phyloP scores from a whole-genome alignment of 2,329 filamentous ascomycete genomes.

The Pseudogymnoascus sp. region DNA sequence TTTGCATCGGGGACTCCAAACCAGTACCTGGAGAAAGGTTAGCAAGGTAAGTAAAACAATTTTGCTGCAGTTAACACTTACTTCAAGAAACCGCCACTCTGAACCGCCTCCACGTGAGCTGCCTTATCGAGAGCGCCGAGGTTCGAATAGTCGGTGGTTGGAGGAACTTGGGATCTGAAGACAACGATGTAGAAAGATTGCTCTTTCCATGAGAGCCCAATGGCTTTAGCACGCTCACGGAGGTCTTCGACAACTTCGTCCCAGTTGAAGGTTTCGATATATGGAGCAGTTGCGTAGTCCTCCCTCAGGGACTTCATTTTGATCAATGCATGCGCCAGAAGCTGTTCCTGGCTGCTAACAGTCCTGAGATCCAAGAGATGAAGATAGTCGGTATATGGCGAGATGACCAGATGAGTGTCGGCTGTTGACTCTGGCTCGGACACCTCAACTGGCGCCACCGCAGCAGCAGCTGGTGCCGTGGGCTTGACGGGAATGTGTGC shows the following conservation, averaged over 20 bases:
- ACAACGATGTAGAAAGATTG: conserved; percentile 74
- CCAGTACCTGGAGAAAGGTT: conserved; percentile 58
- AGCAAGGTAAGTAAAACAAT: background rate
- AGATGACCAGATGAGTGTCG: conserved; percentile 49
- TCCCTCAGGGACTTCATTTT: conserved; percentile 51
- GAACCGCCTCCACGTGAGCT: conserved; percentile 71
- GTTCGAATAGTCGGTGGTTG: conserved; percentile 56
- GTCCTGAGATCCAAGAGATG: conserved; percentile 67
- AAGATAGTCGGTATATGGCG: conserved; percentile 62
- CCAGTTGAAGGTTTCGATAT: conserved; percentile 74
- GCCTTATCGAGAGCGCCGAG: conserved; percentile 68
- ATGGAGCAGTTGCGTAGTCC: conserved; percentile 71
- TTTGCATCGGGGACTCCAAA: conserved; percentile 66
- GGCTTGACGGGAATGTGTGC: background rate
- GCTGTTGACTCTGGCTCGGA: conserved; percentile 3
- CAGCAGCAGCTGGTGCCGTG: background rate
- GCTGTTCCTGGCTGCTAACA: conserved; percentile 55
- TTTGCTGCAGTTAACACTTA: conserved; percentile 27
- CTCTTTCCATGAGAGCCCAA: conserved; percentile 48
- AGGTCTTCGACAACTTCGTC: conserved; percentile 51
- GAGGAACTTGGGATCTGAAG: conserved; percentile 67
- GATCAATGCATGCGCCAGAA: conserved; percentile 65
- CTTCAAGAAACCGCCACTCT: conserved; percentile 76
- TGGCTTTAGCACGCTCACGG: conserved; percentile 39
- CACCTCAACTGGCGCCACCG: background rate